A percentile compares a stretch with the other conserved stretches of the same genome.
phyloP scores from a whole-genome alignment of 2,329 filamentous ascomycete genomes.

The Knoxdaviesia proteae region DNA sequence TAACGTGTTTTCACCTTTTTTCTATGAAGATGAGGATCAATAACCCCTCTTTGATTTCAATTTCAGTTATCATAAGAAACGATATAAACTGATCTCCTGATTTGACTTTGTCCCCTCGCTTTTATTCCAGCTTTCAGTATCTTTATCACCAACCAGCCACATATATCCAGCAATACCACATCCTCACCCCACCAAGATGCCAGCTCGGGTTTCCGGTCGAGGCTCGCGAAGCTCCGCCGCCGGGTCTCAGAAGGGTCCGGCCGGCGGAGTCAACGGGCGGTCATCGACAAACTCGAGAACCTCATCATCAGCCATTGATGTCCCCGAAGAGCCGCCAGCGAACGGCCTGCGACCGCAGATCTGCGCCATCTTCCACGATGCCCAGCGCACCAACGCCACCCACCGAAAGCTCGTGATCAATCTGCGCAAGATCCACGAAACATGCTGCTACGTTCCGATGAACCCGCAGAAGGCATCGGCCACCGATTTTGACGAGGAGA shows the following conservation, averaged over 20 bases:
- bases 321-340: constrained; percentile 52
- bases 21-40: no score
- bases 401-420: constrained; percentile 79
- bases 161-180: no score
- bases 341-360: constrained; percentile 55
- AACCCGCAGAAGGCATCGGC: constrained; percentile 28
- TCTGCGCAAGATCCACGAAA: constrained; percentile 75
- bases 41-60: no score
- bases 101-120: no score
- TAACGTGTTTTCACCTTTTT: no score
- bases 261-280: constrained; percentile 17
- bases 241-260: constrained; percentile 16
- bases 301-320: constrained; percentile 21
- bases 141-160: no score
- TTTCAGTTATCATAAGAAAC: no score
- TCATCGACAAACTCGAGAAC: constrained; percentile 24
- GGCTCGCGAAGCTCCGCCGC: constrained; percentile 23
- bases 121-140: no score
- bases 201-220: constrained; percentile 24
- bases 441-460: constrained; percentile 48
- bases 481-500: constrained; percentile 58
- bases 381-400: constrained; percentile 73
- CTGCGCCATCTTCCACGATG: constrained; percentile 53
- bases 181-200: constrained; percentile 17
- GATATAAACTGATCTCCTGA: no score